These are phyloP conservation scores for Uronychia binucleata DNA, from an alignment of 73 alveolate genomes.

Conservation along the genomic window DNA sequence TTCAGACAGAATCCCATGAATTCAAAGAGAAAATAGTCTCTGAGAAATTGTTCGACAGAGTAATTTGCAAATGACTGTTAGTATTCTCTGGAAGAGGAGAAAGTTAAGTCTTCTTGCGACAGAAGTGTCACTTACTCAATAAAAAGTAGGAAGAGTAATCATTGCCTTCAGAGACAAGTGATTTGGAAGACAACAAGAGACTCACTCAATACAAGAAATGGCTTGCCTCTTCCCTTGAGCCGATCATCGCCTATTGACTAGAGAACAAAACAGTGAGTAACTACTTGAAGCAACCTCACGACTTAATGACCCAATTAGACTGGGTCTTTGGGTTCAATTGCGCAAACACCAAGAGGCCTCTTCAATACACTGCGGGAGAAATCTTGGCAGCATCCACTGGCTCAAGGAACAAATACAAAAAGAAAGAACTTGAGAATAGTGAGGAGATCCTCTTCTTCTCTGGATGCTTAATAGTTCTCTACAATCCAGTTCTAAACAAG, in stretches of 20 bases:
- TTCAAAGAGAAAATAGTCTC: background rate
- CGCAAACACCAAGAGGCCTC: constrained; percentile 71
- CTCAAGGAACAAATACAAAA: background rate
- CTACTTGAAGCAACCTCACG: background rate
- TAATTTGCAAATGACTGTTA: background rate
- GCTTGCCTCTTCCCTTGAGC: background rate
- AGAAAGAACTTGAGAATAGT: background rate
- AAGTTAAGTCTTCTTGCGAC: background rate
- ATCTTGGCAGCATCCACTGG: constrained; percentile 50
- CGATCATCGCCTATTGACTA: background rate
- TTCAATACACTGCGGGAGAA: constrained; percentile 54
- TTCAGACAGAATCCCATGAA: background rate
- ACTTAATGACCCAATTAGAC: constrained; percentile 39
- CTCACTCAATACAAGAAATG: background rate
- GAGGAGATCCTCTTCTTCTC: constrained; percentile 70
- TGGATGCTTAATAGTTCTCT: constrained; percentile 76
- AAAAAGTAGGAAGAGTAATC: background rate
- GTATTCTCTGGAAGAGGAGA: constrained; percentile 6
- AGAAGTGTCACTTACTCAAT: background rate
- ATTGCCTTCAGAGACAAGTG: background rate
- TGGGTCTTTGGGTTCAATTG: constrained; percentile 91
- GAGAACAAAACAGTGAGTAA: background rate
- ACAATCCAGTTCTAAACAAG: constrained; percentile 64
- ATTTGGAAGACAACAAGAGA: background rate
- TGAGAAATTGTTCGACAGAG: background rate